Evolutionary conservation across 768 basidiomycete genomes (phyloP).

Genomic region (Krasilnikovozyma curviuscula): DNA sequence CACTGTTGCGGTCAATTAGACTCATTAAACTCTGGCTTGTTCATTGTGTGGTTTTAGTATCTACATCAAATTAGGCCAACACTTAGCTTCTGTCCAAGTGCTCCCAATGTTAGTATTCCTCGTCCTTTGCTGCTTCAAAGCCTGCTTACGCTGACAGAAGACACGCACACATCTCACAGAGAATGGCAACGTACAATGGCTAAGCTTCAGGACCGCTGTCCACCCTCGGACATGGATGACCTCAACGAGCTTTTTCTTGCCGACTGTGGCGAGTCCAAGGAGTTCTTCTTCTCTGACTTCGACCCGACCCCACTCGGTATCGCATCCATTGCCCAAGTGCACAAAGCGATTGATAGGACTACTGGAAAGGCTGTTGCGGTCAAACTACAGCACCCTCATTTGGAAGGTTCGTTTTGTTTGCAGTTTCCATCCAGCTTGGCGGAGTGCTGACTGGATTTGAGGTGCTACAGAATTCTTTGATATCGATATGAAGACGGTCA

Average conservation of each 20-base stretch:
- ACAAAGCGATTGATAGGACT: constrained; percentile 52
- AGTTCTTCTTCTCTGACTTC: constrained; percentile 44
- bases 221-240: constrained; percentile 62
- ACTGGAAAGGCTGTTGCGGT: constrained; percentile 66
- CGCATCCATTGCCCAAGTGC: constrained; percentile 90
- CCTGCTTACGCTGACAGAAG: neutral
- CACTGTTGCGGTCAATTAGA: neutral
- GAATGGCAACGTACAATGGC: neutral
- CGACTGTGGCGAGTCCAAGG: constrained; percentile 40
- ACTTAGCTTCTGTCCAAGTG: neutral
- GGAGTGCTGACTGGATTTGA: constrained; percentile 55
- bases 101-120: neutral
- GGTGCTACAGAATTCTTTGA: constrained; percentile 4
- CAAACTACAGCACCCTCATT: constrained; percentile 63
- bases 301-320: constrained; percentile 78
- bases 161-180: neutral
- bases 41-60: constrained; percentile 3
- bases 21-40: neutral
- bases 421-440: too few species aligned
- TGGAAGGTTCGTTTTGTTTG: constrained; percentile 76
- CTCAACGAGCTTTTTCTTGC: constrained; percentile 53
- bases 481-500: constrained; percentile 25
- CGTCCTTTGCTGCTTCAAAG: neutral
- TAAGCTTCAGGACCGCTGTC: constrained; percentile 63
- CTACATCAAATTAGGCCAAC: constrained; percentile 13